Evolutionary conservation across 2,329 filamentous ascomycete genomes (phyloP).

Genomic region (Rhynchosporium agropyri): DNA sequence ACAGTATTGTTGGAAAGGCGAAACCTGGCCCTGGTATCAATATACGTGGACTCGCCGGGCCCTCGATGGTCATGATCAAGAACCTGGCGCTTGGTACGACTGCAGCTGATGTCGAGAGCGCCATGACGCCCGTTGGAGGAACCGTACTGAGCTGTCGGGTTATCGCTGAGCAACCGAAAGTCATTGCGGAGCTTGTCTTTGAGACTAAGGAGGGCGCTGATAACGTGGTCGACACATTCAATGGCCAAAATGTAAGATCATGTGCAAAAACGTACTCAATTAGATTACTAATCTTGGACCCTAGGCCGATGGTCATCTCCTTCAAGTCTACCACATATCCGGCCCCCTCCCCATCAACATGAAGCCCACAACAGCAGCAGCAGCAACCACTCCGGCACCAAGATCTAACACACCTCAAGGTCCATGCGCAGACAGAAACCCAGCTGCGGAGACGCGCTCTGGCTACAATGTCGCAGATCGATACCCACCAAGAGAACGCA

Average conservation of each 20-base stretch:
- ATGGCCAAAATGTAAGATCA: conserved; percentile 71
- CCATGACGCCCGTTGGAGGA: conserved; percentile 75
- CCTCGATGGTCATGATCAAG: conserved; percentile 72
- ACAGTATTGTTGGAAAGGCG: conserved; percentile 43
- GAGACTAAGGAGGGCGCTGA: conserved; percentile 72
- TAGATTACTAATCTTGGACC: neutral
- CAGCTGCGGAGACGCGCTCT: conserved; percentile 29
- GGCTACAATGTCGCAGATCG: conserved; percentile 32
- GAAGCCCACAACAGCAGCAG: conserved; percentile 23
- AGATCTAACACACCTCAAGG: conserved; percentile 36
- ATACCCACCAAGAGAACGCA: conserved; percentile 35
- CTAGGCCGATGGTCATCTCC: conserved; percentile 72
- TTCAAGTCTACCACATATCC: conserved; percentile 73
- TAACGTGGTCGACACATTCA: conserved; percentile 73
- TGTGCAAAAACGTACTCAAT: conserved; percentile 6
- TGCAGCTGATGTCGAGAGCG: conserved; percentile 79
- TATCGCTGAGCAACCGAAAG: conserved; percentile 67
- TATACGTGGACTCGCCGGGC: conserved; percentile 74
- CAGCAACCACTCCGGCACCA: conserved; percentile 20
- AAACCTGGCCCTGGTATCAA: conserved; percentile 56
- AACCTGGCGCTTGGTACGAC: conserved; percentile 85
- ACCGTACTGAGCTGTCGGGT: conserved; percentile 68
- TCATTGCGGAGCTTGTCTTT: conserved; percentile 79
- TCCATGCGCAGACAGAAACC: conserved; percentile 36
- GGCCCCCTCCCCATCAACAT: conserved; percentile 40